These are phyloP conservation scores for Allium cepa DNA, from an alignment of 106 monocot genomes.

Conservation along the genomic window DNA sequence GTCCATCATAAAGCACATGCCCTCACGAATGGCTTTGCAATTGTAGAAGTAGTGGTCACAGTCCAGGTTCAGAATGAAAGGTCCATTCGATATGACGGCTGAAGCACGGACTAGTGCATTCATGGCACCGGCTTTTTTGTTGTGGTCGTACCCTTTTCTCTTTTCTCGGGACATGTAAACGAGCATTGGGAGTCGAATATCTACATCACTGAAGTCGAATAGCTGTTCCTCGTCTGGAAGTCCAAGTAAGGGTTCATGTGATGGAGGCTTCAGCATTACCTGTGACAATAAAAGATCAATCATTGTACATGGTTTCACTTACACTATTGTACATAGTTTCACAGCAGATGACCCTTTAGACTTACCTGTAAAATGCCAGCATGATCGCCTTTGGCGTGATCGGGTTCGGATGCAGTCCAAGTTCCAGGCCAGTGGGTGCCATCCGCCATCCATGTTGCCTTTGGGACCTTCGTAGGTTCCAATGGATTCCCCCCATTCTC, in stretches of 20 bases:
- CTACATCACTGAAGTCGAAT: conserved; percentile 46
- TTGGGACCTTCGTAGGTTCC: conserved; percentile 26
- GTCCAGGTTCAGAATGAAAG: conserved; percentile 58
- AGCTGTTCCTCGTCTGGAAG: conserved; percentile 25
- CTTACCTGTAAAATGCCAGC: conserved; percentile 60
- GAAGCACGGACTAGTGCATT: conserved; percentile 64
- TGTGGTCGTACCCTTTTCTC: conserved; percentile 54
- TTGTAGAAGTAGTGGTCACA: conserved; percentile 30
- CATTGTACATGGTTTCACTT: neutral
- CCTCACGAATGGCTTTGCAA: conserved; percentile 17
- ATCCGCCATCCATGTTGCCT: conserved; percentile 76
- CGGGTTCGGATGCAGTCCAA: conserved; percentile 27
- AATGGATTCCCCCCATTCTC: conserved; percentile 26
- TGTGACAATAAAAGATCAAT: neutral
- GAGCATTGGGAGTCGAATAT: conserved; percentile 58
- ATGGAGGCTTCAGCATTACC: conserved; percentile 58
- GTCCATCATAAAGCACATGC: conserved; percentile 40
- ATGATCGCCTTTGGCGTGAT: conserved; percentile 52
- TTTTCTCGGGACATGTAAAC: conserved; percentile 71
- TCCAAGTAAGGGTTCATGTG: conserved; percentile 29
- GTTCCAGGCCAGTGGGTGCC: conserved; percentile 37
- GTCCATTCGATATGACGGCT: conserved; percentile 62
- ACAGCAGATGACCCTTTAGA: neutral
- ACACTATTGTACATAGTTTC: neutral
- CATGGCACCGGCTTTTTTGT: conserved; percentile 80